phyloP scores from a whole-genome alignment of 352 stramenopile species.

The Globisporangium abappressorium region DNA sequence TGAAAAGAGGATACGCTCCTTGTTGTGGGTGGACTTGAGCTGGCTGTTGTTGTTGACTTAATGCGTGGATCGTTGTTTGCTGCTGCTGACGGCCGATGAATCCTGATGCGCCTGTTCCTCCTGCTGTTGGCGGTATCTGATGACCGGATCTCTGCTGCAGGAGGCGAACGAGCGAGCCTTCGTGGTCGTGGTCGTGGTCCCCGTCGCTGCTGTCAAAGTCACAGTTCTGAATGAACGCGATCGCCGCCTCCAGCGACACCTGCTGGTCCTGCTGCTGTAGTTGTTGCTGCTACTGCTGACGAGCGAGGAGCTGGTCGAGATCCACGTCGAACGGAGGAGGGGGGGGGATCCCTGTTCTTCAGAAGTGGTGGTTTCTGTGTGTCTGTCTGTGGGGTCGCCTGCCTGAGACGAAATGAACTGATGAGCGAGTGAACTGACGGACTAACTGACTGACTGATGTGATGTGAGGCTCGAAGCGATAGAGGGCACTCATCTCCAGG shows the following conservation, averaged over 20 bases:
- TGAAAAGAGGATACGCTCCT: neutral
- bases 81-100: neutral
- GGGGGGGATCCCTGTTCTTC: neutral
- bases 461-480: too few relatives aligned
- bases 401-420: neutral
- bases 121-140: neutral
- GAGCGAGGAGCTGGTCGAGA: neutral
- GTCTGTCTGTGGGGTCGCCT: neutral
- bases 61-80: too few relatives aligned
- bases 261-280: neutral
- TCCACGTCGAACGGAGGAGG: neutral
- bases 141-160: neutral
- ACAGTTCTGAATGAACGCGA: constrained; percentile 13
- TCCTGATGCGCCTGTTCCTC: neutral
- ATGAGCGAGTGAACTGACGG: too few relatives aligned
- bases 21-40: neutral
- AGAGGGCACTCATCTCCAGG: too few relatives aligned
- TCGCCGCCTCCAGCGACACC: constrained; percentile 10
- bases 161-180: neutral
- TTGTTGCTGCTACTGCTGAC: neutral
- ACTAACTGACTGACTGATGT: neutral
- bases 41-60: neutral
- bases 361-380: too few relatives aligned
- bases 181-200: neutral
- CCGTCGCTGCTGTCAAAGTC: neutral